These are phyloP conservation scores for Chara braunii DNA, from an alignment of 139 green algal species.

Conservation along the genomic window DNA sequence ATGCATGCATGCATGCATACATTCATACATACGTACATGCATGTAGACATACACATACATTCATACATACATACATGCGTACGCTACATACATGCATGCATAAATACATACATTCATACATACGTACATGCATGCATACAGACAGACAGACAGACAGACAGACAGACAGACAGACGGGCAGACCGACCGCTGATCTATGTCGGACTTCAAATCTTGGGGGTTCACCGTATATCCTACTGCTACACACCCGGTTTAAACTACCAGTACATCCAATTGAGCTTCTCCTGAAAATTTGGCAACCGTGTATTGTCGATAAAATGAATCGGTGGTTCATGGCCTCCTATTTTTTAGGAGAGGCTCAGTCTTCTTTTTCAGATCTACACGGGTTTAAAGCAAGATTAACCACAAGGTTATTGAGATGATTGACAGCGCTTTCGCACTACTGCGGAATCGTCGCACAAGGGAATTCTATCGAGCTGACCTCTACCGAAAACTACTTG, in stretches of 20 bases:
- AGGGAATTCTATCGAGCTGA: no score
- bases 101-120: not conserved
- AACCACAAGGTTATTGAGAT: no score
- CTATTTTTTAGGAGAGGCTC: no score
- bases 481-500: no score
- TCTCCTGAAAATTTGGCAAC: not conserved
- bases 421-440: no score
- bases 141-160: not conserved
- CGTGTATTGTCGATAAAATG: not conserved
- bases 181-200: not conserved
- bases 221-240: no score
- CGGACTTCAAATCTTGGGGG: not conserved
- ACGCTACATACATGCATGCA: not conserved
- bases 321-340: not conserved
- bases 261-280: not conserved
- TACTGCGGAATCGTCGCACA: no score
- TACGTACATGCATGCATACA: not conserved
- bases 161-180: not conserved
- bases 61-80: not conserved
- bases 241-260: not conserved
- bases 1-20: not conserved
- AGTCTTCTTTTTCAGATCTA: no score
- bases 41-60: constrained; percentile 1
- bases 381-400: no score
- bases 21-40: not conserved